Base-by-base conservation (phyloP, 768 basidiomycete genomes). In the Rossbeevera mucosa region DNA sequence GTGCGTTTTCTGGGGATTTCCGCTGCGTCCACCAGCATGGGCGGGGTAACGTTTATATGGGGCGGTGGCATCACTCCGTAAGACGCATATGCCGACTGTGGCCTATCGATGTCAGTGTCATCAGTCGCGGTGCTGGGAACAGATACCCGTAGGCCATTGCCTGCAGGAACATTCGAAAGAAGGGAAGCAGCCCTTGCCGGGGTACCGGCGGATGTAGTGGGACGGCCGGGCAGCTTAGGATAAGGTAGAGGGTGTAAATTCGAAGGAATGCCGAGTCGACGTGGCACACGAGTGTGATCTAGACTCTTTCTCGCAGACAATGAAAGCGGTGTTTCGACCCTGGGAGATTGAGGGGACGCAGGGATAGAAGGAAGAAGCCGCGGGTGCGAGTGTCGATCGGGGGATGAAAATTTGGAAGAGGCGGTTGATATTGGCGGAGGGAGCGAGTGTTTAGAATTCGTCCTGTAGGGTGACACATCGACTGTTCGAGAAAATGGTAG, bases 201-300 rank as follows among this genome's bases (percentile, higher is more conserved):
- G n/a, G 59, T 26, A 21, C 71, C 68, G n/a, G 69, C 65, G 44
- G 75, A 72, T 11, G 77, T 77, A 14, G 75, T 67, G 25, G 77
- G 74, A 20, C 77, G 70, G 12, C 55, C 49, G 6, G 59, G 50
- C 0, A 64, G 40, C 59, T 52, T 64, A 53, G 61, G 51, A 26
- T 48, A 50, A 8, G 11, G 16, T 2, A 48, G 50, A 1, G 48
- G 25, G 20, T 52, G 7, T 16, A 43, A 24, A n/a, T 50, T 38
- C 20, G 53, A 54, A 8, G 54, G 30, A 6, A 24, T 38, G 30
- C 25, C 44, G 16, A 29, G 62, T 38, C 53, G 61, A 41, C 56
- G 59, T 14, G 47, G 53, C 14, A 46, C n/a, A 31, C 42, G 56
- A 41, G 44, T 25, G 36, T 59, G 36, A 45, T 66, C 62, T 26